Evolutionary conservation across 2,329 filamentous ascomycete species (phyloP).

Genomic region (Biscogniauxia marginata): DNA sequence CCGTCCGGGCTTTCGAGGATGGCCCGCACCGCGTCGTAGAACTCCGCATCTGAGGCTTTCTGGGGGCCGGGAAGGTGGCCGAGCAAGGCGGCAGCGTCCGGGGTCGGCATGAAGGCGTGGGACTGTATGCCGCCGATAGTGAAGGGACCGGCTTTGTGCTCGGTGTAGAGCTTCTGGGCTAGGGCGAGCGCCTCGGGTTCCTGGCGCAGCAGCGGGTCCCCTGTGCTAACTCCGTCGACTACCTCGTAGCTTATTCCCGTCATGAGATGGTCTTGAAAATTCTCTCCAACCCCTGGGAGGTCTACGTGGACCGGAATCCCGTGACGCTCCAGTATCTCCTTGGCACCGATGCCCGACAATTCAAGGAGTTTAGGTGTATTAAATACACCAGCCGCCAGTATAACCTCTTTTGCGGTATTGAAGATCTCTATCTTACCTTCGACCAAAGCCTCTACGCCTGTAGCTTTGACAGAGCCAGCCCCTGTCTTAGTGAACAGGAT

Average conservation of each 20-base stretch:
- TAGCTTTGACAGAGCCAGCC: conserved; percentile 7
- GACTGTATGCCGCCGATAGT: conserved; percentile 21
- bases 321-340: conserved; percentile 3
- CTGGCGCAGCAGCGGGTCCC: conserved; percentile 13
- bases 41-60: conserved; percentile 4
- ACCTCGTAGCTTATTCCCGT: conserved; percentile 17
- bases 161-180: conserved; percentile 17
- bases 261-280: conserved; percentile 17
- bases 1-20: conserved; percentile 16
- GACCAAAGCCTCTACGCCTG: conserved; percentile 12
- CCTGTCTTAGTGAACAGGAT: conserved; percentile 11
- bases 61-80: conserved; percentile 6
- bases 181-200: conserved; percentile 15
- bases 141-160: conserved; percentile 23
- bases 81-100: conserved; percentile 10
- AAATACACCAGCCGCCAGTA: conserved; percentile 17
- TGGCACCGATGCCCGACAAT: conserved; percentile 19
- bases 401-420: conserved; percentile 12
- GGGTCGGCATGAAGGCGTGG: conserved; percentile 23
- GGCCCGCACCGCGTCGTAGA: conserved; percentile 14
- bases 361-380: conserved; percentile 23
- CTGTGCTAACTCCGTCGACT: conserved; percentile 9
- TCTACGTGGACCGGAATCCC: conserved; percentile 3
- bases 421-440: conserved; percentile 13
- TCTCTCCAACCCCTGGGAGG: conserved; percentile 17